Evolutionary conservation across 495 filamentous ascomycete genomes (phyloP).

Genomic region (Penicillium bialowiezense): DNA sequence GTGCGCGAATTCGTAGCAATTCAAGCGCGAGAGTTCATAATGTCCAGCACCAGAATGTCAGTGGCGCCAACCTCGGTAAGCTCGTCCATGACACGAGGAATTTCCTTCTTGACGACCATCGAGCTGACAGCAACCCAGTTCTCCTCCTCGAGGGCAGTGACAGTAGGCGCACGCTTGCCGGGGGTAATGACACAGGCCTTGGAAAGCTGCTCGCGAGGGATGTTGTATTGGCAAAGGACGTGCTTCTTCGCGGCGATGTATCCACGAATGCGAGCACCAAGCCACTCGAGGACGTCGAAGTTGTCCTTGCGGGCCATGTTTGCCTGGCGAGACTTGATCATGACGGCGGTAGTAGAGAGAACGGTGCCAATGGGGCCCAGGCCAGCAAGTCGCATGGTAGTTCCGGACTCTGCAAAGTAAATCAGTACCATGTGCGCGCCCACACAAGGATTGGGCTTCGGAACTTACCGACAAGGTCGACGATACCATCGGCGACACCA

Average conservation of each 20-base stretch:
- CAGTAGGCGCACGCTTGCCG: constrained; percentile 89
- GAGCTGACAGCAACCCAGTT: constrained; percentile 90
- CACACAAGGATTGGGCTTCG: neutral
- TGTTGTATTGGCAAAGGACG: constrained; percentile 95
- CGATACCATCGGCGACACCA: constrained; percentile 93
- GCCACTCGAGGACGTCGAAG: constrained; percentile 75
- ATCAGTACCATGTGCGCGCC: neutral
- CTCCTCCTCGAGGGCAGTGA: constrained; percentile 81
- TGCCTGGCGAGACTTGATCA: constrained; percentile 89
- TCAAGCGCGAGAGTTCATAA: constrained; percentile 84
- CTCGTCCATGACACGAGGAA: constrained; percentile 90
- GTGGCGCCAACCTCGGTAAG: constrained; percentile 74
- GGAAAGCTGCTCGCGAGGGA: constrained; percentile 63
- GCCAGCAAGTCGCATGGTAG: constrained; percentile 97
- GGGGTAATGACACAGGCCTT: constrained; percentile 79
- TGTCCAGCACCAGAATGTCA: constrained; percentile 84
- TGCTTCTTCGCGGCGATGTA: constrained; percentile 96
- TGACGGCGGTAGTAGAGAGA: constrained; percentile 75
- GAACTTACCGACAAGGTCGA: constrained; percentile 84
- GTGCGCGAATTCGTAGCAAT: no score
- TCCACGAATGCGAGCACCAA: constrained; percentile 78
- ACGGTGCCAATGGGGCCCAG: constrained; percentile 95
- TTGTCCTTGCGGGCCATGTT: constrained; percentile 75
- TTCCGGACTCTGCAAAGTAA: constrained; percentile 74
- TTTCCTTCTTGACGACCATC: constrained; percentile 90